Evolutionary conservation across 192 early-diverging fungal genomes (phyloP).

Genomic region (Phlyctochytrium planicorne): DNA sequence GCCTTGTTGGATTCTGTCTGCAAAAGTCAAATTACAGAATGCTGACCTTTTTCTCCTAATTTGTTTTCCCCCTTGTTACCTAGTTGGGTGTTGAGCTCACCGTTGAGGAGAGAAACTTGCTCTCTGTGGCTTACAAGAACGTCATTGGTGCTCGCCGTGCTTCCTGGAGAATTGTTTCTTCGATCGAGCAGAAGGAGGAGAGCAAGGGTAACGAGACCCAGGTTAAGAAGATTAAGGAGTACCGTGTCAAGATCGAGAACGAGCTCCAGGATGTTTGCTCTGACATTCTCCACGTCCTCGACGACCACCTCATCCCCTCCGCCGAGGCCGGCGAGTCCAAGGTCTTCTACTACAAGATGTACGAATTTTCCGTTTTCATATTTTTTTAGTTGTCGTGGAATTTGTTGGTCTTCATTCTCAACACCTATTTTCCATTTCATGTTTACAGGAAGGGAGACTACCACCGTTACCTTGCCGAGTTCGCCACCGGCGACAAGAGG

Average conservation of each 20-base stretch:
- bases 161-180: constrained; percentile 98
- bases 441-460: constrained; percentile 93
- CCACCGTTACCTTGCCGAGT: constrained; percentile 99
- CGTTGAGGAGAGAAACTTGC: constrained; percentile 97
- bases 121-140: constrained; percentile 99
- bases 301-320: constrained; percentile 85
- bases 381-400: constrained; percentile 12
- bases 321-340: constrained; percentile 96
- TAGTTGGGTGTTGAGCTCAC: constrained; percentile 88
- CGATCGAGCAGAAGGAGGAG: constrained; percentile 99
- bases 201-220: constrained; percentile 87
- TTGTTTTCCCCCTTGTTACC: too few species aligned
- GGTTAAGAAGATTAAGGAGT: constrained; percentile 90
- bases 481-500: constrained; percentile 82
- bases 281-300: constrained; percentile 91
- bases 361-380: constrained; percentile 33
- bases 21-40: neutral
- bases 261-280: constrained; percentile 95
- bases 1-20: neutral
- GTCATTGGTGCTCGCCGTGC: constrained; percentile 99
- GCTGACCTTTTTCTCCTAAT: too few species aligned
- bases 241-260: constrained; percentile 91
- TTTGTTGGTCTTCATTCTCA: constrained; percentile 4
- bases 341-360: constrained; percentile 99
- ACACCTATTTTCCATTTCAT: neutral